Conservation (phyloP, 768 basidiomycete species). For the Tylopilus rubrobrunneus region DNA sequence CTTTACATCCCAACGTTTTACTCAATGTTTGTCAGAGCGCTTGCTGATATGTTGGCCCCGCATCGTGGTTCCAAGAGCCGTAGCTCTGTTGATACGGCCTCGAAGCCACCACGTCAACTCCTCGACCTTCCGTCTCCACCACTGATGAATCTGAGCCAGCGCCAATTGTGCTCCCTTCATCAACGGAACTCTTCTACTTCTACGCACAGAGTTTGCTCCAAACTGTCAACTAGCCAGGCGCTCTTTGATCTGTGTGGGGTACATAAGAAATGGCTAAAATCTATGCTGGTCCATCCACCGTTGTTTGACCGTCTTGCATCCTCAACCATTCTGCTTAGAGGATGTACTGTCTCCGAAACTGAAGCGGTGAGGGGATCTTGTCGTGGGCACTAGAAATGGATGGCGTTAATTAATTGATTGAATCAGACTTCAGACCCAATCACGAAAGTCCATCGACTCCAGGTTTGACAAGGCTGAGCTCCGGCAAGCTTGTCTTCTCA, state of each 20-base stretch:
- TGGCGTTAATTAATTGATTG: background rate
- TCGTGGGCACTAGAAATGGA: background rate
- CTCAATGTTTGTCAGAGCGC: conserved; percentile 48
- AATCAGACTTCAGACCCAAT: conserved; percentile 37
- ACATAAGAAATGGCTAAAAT: conserved; percentile 92
- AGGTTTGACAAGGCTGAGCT: conserved; percentile 74
- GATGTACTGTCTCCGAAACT: conserved; percentile 75
- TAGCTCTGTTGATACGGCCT: conserved; percentile 59
- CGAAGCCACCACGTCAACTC: conserved; percentile 25
- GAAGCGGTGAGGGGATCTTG: conserved; percentile 53
- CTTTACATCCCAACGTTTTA: background rate
- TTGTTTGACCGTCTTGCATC: background rate
- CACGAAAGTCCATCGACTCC: conserved; percentile 73
- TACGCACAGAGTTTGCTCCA: conserved; percentile 93
- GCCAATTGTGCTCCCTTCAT: conserved; percentile 80
- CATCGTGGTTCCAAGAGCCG: conserved; percentile 66
- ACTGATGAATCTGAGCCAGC: conserved; percentile 45
- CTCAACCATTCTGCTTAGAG: conserved; percentile 46
- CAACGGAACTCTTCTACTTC: conserved; percentile 96
- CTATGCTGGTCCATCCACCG: conserved; percentile 68
- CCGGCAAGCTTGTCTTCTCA: conserved; percentile 78
- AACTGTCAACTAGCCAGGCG: conserved; percentile 79
- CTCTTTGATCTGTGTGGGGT: conserved; percentile 77
- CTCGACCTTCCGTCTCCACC: conserved; percentile 36
- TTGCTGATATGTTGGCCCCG: conserved; percentile 85